Percentiles rank a stretch among this genome's conserved stretches.
These are phyloP conservation scores for Paramyrothecium sp. DNA, from an alignment of 2,329 filamentous ascomycete species.

Conservation along the genomic window DNA sequence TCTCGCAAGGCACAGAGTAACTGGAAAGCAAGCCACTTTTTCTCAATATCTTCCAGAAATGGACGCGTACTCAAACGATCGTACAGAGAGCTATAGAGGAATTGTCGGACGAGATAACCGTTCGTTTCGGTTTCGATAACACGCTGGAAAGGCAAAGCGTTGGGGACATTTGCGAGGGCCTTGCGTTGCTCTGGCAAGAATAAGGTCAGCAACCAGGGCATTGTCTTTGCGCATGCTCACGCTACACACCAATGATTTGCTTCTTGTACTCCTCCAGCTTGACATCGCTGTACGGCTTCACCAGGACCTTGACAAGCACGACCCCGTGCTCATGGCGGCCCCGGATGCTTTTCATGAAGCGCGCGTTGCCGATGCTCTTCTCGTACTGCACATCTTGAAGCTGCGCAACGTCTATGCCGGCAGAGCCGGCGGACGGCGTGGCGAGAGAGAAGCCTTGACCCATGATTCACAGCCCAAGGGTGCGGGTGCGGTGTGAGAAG, in stretches of 20 bases:
- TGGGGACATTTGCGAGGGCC: conserved; percentile 78
- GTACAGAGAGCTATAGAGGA: conserved; percentile 93
- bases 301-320: conserved; percentile 90
- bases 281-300: conserved; percentile 85
- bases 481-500: conserved; percentile 4
- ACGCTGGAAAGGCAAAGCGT: conserved; percentile 86
- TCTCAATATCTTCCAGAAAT: conserved; percentile 95
- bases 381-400: conserved; percentile 89
- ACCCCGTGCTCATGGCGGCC: conserved; percentile 87
- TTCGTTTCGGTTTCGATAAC: conserved; percentile 89
- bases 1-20: conserved; percentile 89
- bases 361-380: conserved; percentile 83
- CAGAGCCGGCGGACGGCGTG: conserved; percentile 85
- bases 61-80: conserved; percentile 95
- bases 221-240: not conserved
- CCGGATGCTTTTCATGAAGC: conserved; percentile 96
- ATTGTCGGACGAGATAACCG: conserved; percentile 92
- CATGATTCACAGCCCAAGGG: conserved; percentile 76
- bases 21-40: conserved; percentile 98
- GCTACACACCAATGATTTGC: conserved; percentile 65
- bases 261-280: conserved; percentile 77
- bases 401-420: conserved; percentile 91
- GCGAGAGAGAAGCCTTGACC: conserved; percentile 95
- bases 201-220: not conserved
- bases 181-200: conserved; percentile 69